phyloP scores from a whole-genome alignment of 2,329 filamentous ascomycete species.

The Scolecobasidium constrictum region DNA sequence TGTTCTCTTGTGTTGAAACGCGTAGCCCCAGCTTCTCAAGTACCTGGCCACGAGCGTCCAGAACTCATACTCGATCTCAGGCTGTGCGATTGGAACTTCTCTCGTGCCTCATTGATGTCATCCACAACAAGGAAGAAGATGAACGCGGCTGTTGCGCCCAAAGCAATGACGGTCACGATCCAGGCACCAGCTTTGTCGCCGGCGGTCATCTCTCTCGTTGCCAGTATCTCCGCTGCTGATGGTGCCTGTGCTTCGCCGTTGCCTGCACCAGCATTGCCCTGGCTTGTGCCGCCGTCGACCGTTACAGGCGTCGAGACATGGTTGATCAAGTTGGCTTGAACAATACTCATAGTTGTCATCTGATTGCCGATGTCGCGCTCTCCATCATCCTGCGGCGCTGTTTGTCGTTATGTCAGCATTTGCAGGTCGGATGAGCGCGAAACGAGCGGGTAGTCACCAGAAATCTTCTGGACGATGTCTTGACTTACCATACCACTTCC shows the following conservation, averaged over 20 bases:
- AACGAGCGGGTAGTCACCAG: not conserved
- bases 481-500: conserved; percentile 31
- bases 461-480: too few species aligned
- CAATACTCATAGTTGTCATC: conserved; percentile 10
- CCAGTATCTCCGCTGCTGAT: not conserved
- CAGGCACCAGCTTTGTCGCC: conserved; percentile 8
- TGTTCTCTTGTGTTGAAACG: too few species aligned
- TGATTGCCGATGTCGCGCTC: conserved; percentile 10
- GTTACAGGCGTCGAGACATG: conserved; percentile 16
- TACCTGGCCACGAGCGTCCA: too few species aligned
- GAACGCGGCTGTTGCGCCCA: not conserved
- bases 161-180: conserved; percentile 2
- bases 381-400: conserved; percentile 8
- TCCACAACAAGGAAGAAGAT: not conserved
- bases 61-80: too few species aligned
- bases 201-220: conserved; percentile 1
- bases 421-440: not conserved
- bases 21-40: too few species aligned
- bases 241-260: not conserved
- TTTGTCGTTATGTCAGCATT: too few species aligned
- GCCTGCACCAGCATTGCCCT: conserved; percentile 28
- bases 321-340: conserved; percentile 9
- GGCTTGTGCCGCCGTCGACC: conserved; percentile 37
- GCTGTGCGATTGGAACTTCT: too few species aligned
- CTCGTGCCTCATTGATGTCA: too few species aligned